Conservation (phyloP, 305 asterid species). For the Rubia balearica region DNA sequence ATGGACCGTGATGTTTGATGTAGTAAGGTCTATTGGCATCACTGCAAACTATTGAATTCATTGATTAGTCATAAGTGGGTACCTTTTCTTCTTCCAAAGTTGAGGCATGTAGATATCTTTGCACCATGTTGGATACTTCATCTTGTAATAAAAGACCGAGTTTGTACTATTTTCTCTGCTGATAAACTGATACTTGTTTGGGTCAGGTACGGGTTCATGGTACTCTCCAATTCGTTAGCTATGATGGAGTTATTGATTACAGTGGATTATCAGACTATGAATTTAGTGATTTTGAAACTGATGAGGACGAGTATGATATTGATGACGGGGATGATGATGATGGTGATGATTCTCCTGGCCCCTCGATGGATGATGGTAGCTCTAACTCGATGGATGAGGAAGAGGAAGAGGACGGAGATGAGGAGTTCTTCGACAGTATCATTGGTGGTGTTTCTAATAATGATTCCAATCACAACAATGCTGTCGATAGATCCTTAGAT, state of each 20-base stretch:
- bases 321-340: slow-evolving; percentile 5
- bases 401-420: slow-evolving; percentile 22
- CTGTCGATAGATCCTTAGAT: not conserved
- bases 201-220: slow-evolving; percentile 35
- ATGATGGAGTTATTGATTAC: slow-evolving; percentile 21
- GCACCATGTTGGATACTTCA: slow-evolving; percentile 12
- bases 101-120: not conserved
- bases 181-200: slow-evolving; percentile 33
- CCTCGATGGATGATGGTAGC: slow-evolving; percentile 7
- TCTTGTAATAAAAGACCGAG: slow-evolving; percentile 24
- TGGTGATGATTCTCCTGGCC: slow-evolving; percentile 9
- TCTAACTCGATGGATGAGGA: not conserved
- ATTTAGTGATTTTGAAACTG: slow-evolving; percentile 5
- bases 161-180: slow-evolving; percentile 36
- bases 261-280: slow-evolving; percentile 23
- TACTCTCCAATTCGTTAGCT: slow-evolving; percentile 30
- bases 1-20: not conserved
- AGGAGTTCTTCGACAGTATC: slow-evolving; percentile 14
- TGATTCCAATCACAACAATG: slow-evolving; percentile 1
- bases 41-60: not conserved
- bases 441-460: slow-evolving; percentile 4
- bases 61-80: not conserved
- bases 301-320: slow-evolving; percentile 13
- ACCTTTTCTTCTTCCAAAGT: not conserved
- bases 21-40: not conserved